Evolutionary conservation across 1,139 yeast genomes (phyloP), one percentile per base, ranked within the genome.

Genomic region (Candida glucosophila): DNA sequence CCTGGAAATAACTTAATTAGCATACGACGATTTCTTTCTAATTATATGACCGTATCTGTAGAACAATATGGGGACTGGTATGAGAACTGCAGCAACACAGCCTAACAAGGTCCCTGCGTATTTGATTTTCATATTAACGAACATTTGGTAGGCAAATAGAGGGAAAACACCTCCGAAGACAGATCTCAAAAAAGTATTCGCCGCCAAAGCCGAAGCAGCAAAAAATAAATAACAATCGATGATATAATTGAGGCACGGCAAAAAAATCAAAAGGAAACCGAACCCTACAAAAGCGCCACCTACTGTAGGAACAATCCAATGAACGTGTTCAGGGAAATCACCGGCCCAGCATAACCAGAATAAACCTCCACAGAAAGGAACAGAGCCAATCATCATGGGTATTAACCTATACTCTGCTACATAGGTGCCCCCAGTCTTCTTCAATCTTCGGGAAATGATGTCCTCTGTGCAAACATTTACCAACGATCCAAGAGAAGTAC

Each of bases 181-280:
- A 2, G 83, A 73, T 62, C 86, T 70, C 36, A 78, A 49, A 42
- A 86, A 75, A 1, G 95, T 76, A 47, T 83, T 83, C 9, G 80
- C 95, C 4, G 96, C 95, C 39, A 86, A 62, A 2, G 95, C 95
- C 14, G 93, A 79, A 4, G 93, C 93, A 3, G 93, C 90, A 42
- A 77, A 75, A 28, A 73, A 47, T 34, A 79, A 58, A 45, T 81
- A 82, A 11, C 79, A 59, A 47, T 82, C 94, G 40, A 82, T 74
- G 41, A 82, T 65, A 48, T 81, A 82, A 47, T 76, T 78, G 41
- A 81, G 55, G 26, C 82, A 68, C 5, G 90, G 75, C 40, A 77
- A 61, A 63, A 82, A 81, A 33, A 81, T 75, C 29, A 77, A 64
- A 41, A 81, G 56, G 36, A 80, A 55, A 15, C 92, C 90, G 38